Evolutionary conservation across 2,329 filamentous ascomycete genomes (phyloP), one percentile per base, ranked within the genome.

Genomic region (Beauveria rudraprayagi): DNA sequence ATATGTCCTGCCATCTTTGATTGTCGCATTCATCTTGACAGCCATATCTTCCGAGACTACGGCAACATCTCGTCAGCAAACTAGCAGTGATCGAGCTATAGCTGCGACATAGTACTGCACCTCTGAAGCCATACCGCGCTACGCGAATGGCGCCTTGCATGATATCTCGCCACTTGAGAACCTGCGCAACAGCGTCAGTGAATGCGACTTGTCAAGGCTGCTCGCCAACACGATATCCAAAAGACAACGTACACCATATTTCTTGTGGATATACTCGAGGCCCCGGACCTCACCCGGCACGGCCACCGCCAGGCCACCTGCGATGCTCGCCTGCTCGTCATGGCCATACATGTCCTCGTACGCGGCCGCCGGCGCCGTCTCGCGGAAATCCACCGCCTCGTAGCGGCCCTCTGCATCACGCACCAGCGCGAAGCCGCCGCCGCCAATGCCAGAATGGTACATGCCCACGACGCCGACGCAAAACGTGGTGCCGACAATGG

Each of bases 381-480:
- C 93, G 52, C 93, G 82, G 70, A 96, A 97, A 74, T 97, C 93
- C 66, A 97, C 86, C 62, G 87, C 87, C 70, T 96, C 91, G 70
- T 92, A 95, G 19, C 79, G 78, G n/a, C 91, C 91, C 62, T 90
- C 78, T 17, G 83, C 76, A 40, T 84, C 80, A 53, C 90, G 86
- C 5, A 96, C 83, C 5, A 96, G 79, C 81, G 92, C 89, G 75
- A 97, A 97, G 2, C 93, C 93, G 46, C 93, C 93, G 7, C 93
- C 93, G 22, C 90, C 92, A 62, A 97, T 88, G 17, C 93, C 92
- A 46, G 83, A 84, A 71, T 92, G 89, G 67, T 91, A 90, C 85
- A 90, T 90, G 61, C 82, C 87, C 50, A 89, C 81, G 7, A 90
- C 87, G 6, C 90, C 90, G 43, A 92, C 83, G 65, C 90, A 93